A percentile compares a stretch with the other conserved stretches of the same genome.
Conservation (phyloP, 768 basidiomycete genomes). For the Russula vinacea region DNA sequence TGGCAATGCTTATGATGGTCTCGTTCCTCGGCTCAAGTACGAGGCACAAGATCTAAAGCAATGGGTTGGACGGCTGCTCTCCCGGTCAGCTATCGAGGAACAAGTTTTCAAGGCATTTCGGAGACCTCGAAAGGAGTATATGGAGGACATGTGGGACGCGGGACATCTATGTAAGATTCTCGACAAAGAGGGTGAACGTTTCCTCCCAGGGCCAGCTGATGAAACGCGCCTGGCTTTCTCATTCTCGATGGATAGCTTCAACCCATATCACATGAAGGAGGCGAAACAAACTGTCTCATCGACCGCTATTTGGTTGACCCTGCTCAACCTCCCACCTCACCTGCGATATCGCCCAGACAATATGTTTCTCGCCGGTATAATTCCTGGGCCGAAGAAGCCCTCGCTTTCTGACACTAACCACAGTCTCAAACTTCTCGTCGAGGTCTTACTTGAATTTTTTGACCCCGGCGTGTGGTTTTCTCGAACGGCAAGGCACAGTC, state of each 20-base stretch:
- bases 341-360: constrained; percentile 30
- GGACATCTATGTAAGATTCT: constrained; percentile 1
- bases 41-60: not conserved
- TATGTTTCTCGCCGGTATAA: not conserved
- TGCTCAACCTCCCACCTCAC: constrained; percentile 30
- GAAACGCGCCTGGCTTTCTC: constrained; percentile 15
- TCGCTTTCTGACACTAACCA: not conserved
- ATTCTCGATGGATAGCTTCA: constrained; percentile 19
- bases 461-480: not conserved
- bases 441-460: not conserved
- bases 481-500: not conserved
- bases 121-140: not conserved
- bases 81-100: not conserved
- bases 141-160: constrained; percentile 15
- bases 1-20: no score
- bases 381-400: not conserved
- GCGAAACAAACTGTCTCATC: constrained; percentile 19
- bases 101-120: not conserved
- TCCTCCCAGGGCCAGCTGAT: not conserved
- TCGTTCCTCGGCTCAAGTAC: not conserved
- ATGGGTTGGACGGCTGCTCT: not conserved
- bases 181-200: not conserved
- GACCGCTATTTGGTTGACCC: constrained; percentile 27
- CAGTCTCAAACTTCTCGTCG: not conserved
- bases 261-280: constrained; percentile 17